Base-by-base conservation (phyloP, 768 basidiomycete species). In the Hypholoma sublateritium region DNA sequence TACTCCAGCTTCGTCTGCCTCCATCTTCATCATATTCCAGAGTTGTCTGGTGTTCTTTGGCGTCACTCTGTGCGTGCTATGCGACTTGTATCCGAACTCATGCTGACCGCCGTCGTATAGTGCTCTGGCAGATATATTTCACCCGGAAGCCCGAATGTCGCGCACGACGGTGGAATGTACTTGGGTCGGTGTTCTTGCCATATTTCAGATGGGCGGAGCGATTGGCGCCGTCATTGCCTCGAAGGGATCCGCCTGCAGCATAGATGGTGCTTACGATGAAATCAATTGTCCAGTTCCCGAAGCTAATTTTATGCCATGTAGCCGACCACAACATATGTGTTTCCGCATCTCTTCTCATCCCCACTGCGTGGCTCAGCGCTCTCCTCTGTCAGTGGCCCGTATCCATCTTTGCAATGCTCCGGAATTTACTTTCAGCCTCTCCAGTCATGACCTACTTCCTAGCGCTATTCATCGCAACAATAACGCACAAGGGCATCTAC, bases 371-470 rank as follows among this genome's bases (percentile, higher is more conserved):
- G 84, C 50, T 83, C 25, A 74, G 68, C 50, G 74, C 77, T 56
- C 55, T 83, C 53, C 72, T 76, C 39, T 66, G 84, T 85, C 65
- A 42, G 83, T 67, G 42, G 12, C 34, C 25, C 21, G 16, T 25
- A 34, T 25, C 17, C 13, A 21, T 28, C 35, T 5, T 21, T 42
- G 39, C 35, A 56, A 24, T 39, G 42, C 14, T 50, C 16, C 57
- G 41, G 12, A 48, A 41, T 25, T 35, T 14, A 22, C 12, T 41
- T 4, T 2, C 3, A 9, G 12, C 17, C 39, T 24, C 21, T 41
- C 9, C 39, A 70, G 70, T 62, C 24, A 63, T 85, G 9, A 65
- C 74, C 9, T 87, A 89, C 62, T 84, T 83, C 62, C 73, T 88
- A 60, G 64, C 74, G 3, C 71, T 89, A 22, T 74, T 80, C 62